These are phyloP conservation scores for Oidiodendron maius DNA, from an alignment of 495 filamentous ascomycete genomes.

Conservation along the genomic window DNA sequence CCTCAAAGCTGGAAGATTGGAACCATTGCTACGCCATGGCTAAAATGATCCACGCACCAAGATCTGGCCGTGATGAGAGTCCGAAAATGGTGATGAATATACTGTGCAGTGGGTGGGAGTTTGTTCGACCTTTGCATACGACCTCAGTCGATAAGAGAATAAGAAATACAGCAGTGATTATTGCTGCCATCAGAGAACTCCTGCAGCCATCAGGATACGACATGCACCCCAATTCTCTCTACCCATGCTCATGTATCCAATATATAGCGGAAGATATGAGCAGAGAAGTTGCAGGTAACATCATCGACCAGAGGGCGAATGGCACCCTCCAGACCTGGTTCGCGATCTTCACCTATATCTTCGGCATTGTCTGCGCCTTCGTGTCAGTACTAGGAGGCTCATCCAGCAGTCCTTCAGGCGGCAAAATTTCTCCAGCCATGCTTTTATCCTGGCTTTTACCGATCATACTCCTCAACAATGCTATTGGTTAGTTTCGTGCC, in stretches of 20 bases:
- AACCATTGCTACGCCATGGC: slow-evolving; percentile 19
- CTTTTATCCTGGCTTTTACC: slow-evolving; percentile 31
- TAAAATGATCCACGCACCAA: background rate
- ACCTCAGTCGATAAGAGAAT: background rate
- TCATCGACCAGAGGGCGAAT: slow-evolving; percentile 24
- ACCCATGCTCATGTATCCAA: background rate
- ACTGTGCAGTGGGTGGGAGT: background rate
- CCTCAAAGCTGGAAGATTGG: slow-evolving; percentile 26
- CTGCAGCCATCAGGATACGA: background rate
- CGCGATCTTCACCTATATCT: slow-evolving; percentile 25
- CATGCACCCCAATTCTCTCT: background rate
- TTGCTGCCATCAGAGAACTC: background rate
- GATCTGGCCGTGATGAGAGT: background rate
- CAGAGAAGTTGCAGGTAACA: slow-evolving; percentile 15
- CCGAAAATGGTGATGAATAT: background rate
- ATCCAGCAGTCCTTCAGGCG: slow-evolving; percentile 19
- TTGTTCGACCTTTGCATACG: background rate
- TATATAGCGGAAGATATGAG: background rate
- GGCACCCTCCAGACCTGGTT: slow-evolving; percentile 23
- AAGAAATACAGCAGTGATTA: background rate
- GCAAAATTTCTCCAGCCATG: slow-evolving; percentile 26
- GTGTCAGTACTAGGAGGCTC: slow-evolving; percentile 21
- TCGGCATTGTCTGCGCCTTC: slow-evolving; percentile 24
- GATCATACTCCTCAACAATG: slow-evolving; percentile 25
- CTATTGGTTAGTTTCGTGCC: slow-evolving; percentile 20